Conservation (phyloP, 306 rosid genomes). For the Vicia villosa region DNA sequence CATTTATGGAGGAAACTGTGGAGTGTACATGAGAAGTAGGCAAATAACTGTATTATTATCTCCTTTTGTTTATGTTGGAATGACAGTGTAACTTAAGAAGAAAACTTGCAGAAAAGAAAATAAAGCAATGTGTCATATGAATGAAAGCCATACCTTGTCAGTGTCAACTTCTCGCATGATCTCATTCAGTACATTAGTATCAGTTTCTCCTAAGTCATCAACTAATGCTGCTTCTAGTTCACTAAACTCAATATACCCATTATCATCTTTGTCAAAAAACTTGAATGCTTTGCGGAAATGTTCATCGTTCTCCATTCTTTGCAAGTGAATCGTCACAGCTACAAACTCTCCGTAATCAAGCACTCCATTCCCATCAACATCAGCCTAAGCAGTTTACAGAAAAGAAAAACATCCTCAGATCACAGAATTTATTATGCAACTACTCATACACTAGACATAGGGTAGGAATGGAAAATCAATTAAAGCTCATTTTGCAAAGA, state of each 20-base stretch:
- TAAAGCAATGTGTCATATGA: conserved; percentile 21
- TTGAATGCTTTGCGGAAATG: conserved; percentile 86
- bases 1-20: not conserved
- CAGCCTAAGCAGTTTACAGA: conserved; percentile 62
- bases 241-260: conserved; percentile 78
- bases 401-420: conserved; percentile 33
- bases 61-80: conserved; percentile 4
- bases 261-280: conserved; percentile 87
- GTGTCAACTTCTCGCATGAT: conserved; percentile 97
- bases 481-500: not conserved
- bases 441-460: conserved; percentile 1
- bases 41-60: conserved; percentile 2
- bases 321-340: conserved; percentile 97
- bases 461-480: conserved; percentile 8
- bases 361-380: conserved; percentile 97
- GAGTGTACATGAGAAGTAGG: not conserved
- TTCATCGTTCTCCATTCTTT: conserved; percentile 95
- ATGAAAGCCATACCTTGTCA: conserved; percentile 75
- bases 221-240: conserved; percentile 76
- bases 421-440: not conserved
- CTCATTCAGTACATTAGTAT: conserved; percentile 70
- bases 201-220: conserved; percentile 85
- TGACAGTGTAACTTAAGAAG: conserved; percentile 3
- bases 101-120: conserved; percentile 12
- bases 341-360: conserved; percentile 98